phyloP scores from a whole-genome alignment of 2,329 filamentous ascomycete species.

The Aspergillus arachidicola region DNA sequence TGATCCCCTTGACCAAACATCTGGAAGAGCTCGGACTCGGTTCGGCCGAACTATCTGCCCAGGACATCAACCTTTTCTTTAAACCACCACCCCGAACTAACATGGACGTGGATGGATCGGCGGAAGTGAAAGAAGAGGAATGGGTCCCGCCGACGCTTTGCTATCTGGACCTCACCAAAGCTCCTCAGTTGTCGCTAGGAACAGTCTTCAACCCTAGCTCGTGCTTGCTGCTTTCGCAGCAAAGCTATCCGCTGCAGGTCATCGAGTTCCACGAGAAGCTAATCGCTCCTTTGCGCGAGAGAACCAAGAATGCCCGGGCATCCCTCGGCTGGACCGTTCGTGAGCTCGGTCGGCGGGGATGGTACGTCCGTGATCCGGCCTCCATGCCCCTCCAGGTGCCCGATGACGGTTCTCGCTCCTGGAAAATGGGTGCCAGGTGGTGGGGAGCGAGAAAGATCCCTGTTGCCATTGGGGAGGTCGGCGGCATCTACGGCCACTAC shows the following conservation, averaged over 20 bases:
- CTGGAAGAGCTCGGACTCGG: constrained; percentile 77
- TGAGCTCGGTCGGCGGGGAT: constrained; percentile 70
- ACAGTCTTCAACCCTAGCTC: constrained; percentile 60
- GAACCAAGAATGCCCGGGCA: constrained; percentile 55
- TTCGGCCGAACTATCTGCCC: constrained; percentile 63
- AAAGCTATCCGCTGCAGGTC: constrained; percentile 71
- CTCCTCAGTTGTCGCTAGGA: constrained; percentile 58
- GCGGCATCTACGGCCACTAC: constrained; percentile 62
- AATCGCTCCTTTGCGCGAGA: constrained; percentile 65
- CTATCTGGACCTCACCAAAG: constrained; percentile 77
- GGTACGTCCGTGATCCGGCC: constrained; percentile 57
- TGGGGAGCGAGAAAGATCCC: constrained; percentile 79
- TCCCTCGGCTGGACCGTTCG: constrained; percentile 71
- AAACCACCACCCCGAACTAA: constrained; percentile 26
- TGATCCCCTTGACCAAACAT: constrained; percentile 68
- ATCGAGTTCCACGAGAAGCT: constrained; percentile 73
- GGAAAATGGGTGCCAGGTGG: constrained; percentile 83
- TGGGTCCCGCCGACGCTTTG: constrained; percentile 65
- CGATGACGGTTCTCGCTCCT: constrained; percentile 64
- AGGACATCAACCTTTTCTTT: constrained; percentile 68
- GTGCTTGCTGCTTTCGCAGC: constrained; percentile 60
- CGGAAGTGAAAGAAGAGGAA: constrained; percentile 26
- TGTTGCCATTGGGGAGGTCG: constrained; percentile 58
- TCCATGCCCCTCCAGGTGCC: constrained; percentile 33
- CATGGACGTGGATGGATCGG: constrained; percentile 21